A percentile compares a stretch with the other conserved stretches of the same genome.
phyloP scores from a whole-genome alignment of 495 filamentous ascomycete genomes.

The Hyaloscypha variabilis region DNA sequence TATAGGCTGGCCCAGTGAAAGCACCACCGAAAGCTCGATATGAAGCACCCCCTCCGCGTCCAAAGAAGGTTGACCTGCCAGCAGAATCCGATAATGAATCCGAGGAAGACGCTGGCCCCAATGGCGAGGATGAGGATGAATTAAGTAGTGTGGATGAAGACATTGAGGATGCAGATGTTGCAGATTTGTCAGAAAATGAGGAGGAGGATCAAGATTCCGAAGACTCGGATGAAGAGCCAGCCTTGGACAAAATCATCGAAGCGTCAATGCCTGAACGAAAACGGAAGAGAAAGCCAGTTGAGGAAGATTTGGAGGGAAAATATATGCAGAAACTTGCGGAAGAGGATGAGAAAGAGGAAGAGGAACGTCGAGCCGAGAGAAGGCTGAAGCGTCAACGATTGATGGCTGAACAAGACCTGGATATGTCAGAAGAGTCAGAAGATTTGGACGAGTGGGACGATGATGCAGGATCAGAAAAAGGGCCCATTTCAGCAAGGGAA shows the following conservation, averaged over 20 bases:
- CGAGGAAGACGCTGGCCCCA: conserved; percentile 44
- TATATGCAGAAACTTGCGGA: conserved; percentile 76
- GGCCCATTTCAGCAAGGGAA: background rate
- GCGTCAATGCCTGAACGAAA: conserved; percentile 59
- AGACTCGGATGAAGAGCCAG: conserved; percentile 14
- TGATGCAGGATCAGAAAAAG: conserved; percentile 27
- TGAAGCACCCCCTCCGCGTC: conserved; percentile 31
- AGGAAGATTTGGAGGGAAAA: conserved; percentile 77
- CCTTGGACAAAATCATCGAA: conserved; percentile 37
- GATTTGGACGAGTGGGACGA: conserved; percentile 34
- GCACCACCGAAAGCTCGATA: conserved; percentile 55
- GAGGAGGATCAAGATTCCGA: conserved; percentile 22
- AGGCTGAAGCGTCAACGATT: conserved; percentile 41
- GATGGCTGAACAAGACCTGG: conserved; percentile 32
- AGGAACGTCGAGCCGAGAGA: conserved; percentile 47
- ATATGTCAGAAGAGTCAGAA: conserved; percentile 35
- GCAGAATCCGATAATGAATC: conserved; percentile 41
- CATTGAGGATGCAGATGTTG: conserved; percentile 32
- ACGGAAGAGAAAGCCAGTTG: conserved; percentile 70
- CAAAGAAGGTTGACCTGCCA: conserved; percentile 32
- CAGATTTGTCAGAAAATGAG: conserved; percentile 35
- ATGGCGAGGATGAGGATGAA: conserved; percentile 44
- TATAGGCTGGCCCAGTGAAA: conserved; percentile 70
- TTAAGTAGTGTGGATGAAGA: conserved; percentile 41
- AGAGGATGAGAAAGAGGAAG: conserved; percentile 47